Evolutionary conservation across 345 rosid genomes (phyloP), one percentile per base, ranked within the genome.

Genomic region (Xanthoceras sorbifolium): DNA sequence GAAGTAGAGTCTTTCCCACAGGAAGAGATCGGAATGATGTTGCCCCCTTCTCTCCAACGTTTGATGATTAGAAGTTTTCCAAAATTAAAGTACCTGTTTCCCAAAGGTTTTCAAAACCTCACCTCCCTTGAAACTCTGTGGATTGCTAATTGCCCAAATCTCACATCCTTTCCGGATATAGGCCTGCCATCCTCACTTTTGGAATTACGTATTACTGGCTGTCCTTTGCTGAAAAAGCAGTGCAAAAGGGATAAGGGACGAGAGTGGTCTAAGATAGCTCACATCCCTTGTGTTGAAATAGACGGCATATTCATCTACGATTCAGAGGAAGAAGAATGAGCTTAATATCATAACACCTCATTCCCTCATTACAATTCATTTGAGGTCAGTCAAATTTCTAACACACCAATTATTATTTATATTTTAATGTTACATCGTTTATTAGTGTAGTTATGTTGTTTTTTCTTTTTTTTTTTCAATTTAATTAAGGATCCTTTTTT

Each of bases 231-330:
- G 8, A 74, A 34, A 54, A 22, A 36, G 59, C 34, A 77, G 29
- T 79, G 78, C 75, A 59, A 40, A 73, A 74, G 61, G 64, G 36
- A 69, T 64, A 18, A 50, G 7, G 71, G 71, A 14, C 34, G 64
- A 22, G 76, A 74, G 25, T 79, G 76, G 82, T 38, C 62, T 38
- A 79, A 63, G 61, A 62, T 79, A 62, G 71, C 71, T 36, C 59
- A 69, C 23, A 74, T 79, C 26, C 82, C 72, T 22, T 22, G 0
- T 26, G 76, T 75, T 40, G 0, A 1, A 5, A 5, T 50, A 2
- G 55, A 50, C n/a, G 2, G 1, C n/a, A 50, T 5, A 15, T 17
- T 50, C 55, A 50, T 50, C n/a, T 17, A 50, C 7, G 22, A 50
- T 50, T 0, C 22, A 50, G 1, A 50, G 55, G 20, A 15, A 18